Base-by-base conservation (phyloP, 306 rosid species). In the Quercus rubra region DNA sequence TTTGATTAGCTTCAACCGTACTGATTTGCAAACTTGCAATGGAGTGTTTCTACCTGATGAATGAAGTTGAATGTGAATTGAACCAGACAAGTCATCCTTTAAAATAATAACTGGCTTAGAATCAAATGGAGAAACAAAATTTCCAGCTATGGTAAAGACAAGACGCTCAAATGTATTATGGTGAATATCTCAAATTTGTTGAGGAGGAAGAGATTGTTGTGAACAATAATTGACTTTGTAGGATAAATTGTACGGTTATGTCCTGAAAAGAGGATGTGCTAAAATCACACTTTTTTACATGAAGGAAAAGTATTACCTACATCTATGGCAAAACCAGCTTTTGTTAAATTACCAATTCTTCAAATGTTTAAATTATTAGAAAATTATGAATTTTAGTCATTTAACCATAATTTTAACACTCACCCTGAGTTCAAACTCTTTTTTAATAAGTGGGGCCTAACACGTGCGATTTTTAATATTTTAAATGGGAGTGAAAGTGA, bases 31-130 rank as follows among this genome's bases (percentile, higher is more conserved):
- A n/a, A n/a, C n/a, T 86, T 38, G 80, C 85, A 0, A 81, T 79
- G 82, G 83, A 86, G 54, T 86, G 83, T 55, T 83, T 83, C 78
- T 46, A 25, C 78, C 78, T 77, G 86, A 86, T 83, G 91, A 88
- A 86, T 66, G 75, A 62, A 52, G 83, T 85, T 0, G 88, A 73
- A 25, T 81, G 88, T 41, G 89, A 86, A 19, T 88, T 41, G 88
- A 86, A 19, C 89, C 85, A 19, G 85, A 88, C 72, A 85, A 85
- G 80, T 51, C 80, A 56, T 79, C 85, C 43, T 83, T 83, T 57
- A 74, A 77, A 75, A 71, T 77, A 62, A 70, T 85, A 17, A 74
- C 75, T 56, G 86, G 88, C 58, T 76, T 85, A 76, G 91, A 88
- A 68, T 64, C 86, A 30, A 63, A 31, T 74, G 85, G 76, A 70